Conservation (phyloP, 306 rosid genomes). For the Senna siamea region DNA sequence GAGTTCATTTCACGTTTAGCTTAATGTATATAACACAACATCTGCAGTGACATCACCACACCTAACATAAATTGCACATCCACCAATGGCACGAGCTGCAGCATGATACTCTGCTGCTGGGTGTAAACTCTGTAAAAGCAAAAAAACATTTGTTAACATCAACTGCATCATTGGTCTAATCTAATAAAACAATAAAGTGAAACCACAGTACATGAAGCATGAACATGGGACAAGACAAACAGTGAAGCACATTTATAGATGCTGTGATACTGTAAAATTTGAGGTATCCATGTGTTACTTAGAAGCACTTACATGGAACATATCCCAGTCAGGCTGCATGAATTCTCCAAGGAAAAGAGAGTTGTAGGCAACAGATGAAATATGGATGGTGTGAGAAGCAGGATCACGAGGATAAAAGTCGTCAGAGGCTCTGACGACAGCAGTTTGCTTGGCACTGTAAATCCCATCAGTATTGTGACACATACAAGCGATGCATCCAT, state of each 20-base stretch:
- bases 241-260: no score
- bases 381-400: slow-evolving; percentile 89
- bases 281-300: no score
- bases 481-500: slow-evolving; percentile 96
- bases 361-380: slow-evolving; percentile 90
- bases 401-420: slow-evolving; percentile 91
- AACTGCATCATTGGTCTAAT: no score
- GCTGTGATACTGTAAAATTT: no score
- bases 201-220: no score
- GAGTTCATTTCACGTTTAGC: neutral
- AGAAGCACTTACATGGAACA: slow-evolving; percentile 81
- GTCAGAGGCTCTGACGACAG: slow-evolving; percentile 88
- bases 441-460: slow-evolving; percentile 86
- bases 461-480: slow-evolving; percentile 94
- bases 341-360: slow-evolving; percentile 91
- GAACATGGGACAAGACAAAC: neutral
- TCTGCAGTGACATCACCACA: slow-evolving; percentile 28
- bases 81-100: slow-evolving; percentile 92
- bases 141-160: slow-evolving; percentile 22
- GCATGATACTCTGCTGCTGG: slow-evolving; percentile 93
- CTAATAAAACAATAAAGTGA: no score
- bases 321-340: slow-evolving; percentile 98
- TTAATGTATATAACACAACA: neutral
- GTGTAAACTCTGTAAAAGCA: slow-evolving; percentile 68
- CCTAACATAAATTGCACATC: slow-evolving; percentile 95